Evolutionary conservation across 2,329 filamentous ascomycete species (phyloP).

Genomic region (Bipolaris zeicola): DNA sequence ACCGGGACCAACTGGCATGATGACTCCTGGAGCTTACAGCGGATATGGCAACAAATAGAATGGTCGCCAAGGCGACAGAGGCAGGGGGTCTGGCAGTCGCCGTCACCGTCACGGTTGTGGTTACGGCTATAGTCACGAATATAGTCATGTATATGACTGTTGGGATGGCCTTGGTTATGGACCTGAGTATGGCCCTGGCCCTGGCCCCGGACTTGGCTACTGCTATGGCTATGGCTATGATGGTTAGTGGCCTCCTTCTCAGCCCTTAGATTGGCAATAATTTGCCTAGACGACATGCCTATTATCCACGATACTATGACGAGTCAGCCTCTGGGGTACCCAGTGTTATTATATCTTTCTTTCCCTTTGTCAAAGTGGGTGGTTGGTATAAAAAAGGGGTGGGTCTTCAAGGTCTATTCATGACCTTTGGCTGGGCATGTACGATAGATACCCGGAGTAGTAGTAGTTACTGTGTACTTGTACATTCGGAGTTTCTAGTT

Average conservation of each 20-base stretch:
- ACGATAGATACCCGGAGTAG: background rate
- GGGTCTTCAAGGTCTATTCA: too few species aligned
- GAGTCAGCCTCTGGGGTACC: background rate
- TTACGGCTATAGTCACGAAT: background rate
- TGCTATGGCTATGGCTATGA: background rate
- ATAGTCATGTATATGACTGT: too few species aligned
- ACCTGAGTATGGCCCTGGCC: too few species aligned
- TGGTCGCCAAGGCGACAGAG: background rate
- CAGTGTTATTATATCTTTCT: background rate
- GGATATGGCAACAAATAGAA: constrained; percentile 49
- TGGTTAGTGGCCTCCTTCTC: background rate
- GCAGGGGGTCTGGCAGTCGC: background rate
- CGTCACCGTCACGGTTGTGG: too few species aligned
- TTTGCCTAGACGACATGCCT: background rate
- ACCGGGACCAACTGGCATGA: constrained; percentile 64
- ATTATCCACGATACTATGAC: background rate
- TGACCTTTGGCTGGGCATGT: background rate
- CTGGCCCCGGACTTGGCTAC: too few species aligned
- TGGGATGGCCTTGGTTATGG: background rate
- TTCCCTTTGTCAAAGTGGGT: background rate
- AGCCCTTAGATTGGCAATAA: background rate
- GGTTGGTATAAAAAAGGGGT: background rate
- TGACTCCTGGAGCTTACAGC: constrained; percentile 64
- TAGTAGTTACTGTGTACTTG: background rate
- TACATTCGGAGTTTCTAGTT: background rate